Conservation (phyloP, 1,284 basidiomycete genomes). For the Neolentinus lepideus region DNA sequence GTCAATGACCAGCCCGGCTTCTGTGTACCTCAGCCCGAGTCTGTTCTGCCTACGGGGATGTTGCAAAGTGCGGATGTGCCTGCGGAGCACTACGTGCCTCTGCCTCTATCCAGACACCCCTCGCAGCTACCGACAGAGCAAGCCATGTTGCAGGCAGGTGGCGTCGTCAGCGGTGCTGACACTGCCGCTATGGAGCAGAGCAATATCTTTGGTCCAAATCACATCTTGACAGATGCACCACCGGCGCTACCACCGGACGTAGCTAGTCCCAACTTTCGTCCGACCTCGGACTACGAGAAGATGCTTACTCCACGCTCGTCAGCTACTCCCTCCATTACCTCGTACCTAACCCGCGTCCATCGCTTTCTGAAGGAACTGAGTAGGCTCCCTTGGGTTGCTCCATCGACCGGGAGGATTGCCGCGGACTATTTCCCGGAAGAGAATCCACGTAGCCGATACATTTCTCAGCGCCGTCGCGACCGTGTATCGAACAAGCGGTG, state of each 20-base stretch:
- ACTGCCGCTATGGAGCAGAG: too few species aligned
- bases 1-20: conserved; percentile 11
- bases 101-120: background rate
- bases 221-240: background rate
- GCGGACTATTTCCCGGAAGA: background rate
- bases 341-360: conserved; percentile 21
- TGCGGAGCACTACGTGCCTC: conserved; percentile 7
- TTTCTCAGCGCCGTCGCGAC: background rate
- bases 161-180: background rate
- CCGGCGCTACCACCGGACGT: conserved; percentile 1
- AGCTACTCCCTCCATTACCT: conserved; percentile 19
- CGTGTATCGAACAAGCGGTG: background rate
- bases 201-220: conserved; percentile 2
- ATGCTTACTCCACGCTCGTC: conserved; percentile 19
- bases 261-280: conserved; percentile 11
- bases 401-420: background rate
- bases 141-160: conserved; percentile 2
- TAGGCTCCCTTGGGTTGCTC: conserved; percentile 25
- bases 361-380: conserved; percentile 22
- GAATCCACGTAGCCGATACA: background rate
- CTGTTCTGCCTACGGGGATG: conserved; percentile 15
- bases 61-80: conserved; percentile 15
- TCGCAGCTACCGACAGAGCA: background rate
- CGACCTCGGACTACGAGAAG: conserved; percentile 22
- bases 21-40: conserved; percentile 18